Evolutionary conservation across 148 eudicot genomes (phyloP), one percentile per base, ranked within the genome.

Genomic region (Nepenthes mirabilis): DNA sequence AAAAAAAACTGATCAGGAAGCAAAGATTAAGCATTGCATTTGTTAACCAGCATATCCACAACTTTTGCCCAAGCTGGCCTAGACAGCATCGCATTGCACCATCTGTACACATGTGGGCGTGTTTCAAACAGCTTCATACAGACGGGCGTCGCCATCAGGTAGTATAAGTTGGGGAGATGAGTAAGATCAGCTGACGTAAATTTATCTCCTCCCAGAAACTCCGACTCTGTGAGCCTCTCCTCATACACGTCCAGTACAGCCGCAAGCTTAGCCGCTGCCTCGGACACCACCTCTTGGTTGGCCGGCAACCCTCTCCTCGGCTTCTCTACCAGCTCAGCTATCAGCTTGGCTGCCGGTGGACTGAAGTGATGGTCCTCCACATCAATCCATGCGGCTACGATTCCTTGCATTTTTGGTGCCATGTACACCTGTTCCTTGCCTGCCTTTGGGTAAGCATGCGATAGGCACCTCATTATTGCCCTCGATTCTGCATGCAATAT

Each of bases 141-240:
- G 3, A 33, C 55, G 11, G 48, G 62, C 10, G 75, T 70, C 36
- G 33, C 40, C 72, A 63, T 70, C 45, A 75, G n/a, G 52, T 45
- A 49, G 14, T 70, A 53, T 37, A 75, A 4, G 47, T 49, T 33
- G 1, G 75, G 71, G 8, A 63, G 50, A 51, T 75, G 79, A 23
- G 71, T 58, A 6, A 75, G 14, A 52, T 75, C 75, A 1, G 75
- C 79, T 6, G 68, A 67, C 1, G 75, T 70, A 47, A 70, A 75
- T 35, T 71, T 71, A 45, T 75, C 75, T 33, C 75, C 79, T 32
- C 75, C 79, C 43, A 75, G 36, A 43, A 37, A 70, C 60, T 62
- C 47, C 9, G 63, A 63, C 12, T 8, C 6, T 3, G 23, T 3
- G 9, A 75, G 68, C 54, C 72, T 50, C 71, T 55, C 62, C 23